Conservation (phyloP, 2,329 filamentous ascomycete genomes). For the Cytospora chrysosperma region DNA sequence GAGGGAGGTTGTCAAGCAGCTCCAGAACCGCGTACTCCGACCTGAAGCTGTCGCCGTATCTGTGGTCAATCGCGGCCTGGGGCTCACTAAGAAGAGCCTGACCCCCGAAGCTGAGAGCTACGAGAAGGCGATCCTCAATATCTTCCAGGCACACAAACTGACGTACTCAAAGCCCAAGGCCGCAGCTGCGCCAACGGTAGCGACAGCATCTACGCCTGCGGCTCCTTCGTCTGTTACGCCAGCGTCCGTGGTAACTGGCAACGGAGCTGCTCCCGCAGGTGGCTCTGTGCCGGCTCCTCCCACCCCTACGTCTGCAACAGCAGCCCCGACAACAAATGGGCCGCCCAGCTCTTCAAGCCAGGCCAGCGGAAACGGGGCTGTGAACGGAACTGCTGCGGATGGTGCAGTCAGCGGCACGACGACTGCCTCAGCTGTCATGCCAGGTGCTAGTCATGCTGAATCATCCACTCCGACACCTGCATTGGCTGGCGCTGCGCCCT, state of each 20-base stretch:
- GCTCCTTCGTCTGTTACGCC: background rate
- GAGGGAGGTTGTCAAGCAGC: slow-evolving; percentile 46
- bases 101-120: slow-evolving; percentile 46
- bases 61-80: slow-evolving; percentile 51
- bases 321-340: background rate
- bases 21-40: slow-evolving; percentile 43
- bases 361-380: background rate
- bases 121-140: slow-evolving; percentile 47
- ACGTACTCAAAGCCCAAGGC: slow-evolving; percentile 20
- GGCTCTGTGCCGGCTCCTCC: background rate
- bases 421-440: background rate
- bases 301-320: background rate
- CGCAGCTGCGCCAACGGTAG: slow-evolving; percentile 15
- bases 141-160: slow-evolving; percentile 36
- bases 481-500: background rate
- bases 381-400: background rate
- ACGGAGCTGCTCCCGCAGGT: background rate
- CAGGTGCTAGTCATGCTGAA: background rate
- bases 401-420: background rate
- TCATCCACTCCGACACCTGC: background rate
- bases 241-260: background rate
- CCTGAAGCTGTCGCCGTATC: slow-evolving; percentile 52
- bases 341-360: background rate
- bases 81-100: slow-evolving; percentile 42
- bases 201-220: background rate